Conservation (phyloP, 2,329 filamentous ascomycete species). For the Phoma herbarum region DNA sequence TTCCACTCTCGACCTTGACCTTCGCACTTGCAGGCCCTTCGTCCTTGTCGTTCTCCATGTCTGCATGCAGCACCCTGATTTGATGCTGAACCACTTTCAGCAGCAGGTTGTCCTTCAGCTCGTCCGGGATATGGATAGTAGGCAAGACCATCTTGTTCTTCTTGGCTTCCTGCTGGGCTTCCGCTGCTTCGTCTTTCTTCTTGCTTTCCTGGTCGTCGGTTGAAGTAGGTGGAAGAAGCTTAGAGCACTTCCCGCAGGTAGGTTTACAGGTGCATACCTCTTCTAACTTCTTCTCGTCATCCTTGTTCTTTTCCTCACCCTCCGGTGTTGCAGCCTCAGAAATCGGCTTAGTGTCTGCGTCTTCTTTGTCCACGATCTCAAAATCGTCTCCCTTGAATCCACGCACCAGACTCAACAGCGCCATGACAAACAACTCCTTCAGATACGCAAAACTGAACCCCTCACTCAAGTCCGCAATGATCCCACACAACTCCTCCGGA, state of each 20-base stretch:
- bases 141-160: conserved; percentile 34
- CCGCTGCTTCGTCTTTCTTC: conserved; percentile 21
- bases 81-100: conserved; percentile 49
- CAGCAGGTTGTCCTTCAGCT: conserved; percentile 36
- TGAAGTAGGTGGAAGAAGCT: conserved; percentile 14
- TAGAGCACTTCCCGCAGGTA: conserved; percentile 33
- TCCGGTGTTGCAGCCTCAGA: not conserved
- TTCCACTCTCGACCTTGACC: conserved; percentile 1
- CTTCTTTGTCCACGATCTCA: conserved; percentile 36
- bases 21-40: conserved; percentile 6
- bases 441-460: conserved; percentile 55
- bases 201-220: conserved; percentile 1
- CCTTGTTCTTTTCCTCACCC: not conserved
- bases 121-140: conserved; percentile 36
- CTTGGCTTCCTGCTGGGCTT: conserved; percentile 23
- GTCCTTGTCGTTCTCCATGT: conserved; percentile 43
- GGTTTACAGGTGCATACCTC: conserved; percentile 31
- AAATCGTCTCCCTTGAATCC: conserved; percentile 39
- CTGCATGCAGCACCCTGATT: conserved; percentile 47
- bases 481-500: conserved; percentile 45
- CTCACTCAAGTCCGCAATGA: conserved; percentile 49
- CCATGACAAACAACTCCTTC: conserved; percentile 53
- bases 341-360: conserved; percentile 26
- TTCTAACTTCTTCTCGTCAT: not conserved
- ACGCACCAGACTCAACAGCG: conserved; percentile 47